Evolutionary conservation across 352 stramenopile species (phyloP).

Genomic region (Phytophthora rubi): DNA sequence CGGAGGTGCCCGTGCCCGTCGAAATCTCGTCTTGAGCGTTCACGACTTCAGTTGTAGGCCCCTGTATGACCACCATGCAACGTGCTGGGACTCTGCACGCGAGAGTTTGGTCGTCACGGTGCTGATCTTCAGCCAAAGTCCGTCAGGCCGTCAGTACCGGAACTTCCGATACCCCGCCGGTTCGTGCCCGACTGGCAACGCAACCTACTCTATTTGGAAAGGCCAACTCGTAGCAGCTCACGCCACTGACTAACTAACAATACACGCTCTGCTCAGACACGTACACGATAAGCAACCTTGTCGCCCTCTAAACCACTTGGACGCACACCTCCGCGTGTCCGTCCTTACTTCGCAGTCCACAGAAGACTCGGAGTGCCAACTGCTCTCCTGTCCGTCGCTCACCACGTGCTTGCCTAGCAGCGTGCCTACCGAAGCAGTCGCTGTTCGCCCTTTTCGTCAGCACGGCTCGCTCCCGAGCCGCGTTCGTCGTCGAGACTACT

Average conservation of each 20-base stretch:
- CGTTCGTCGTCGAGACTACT: background rate
- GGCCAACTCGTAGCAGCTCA: background rate
- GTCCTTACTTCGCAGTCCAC: background rate
- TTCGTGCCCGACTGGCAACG: background rate
- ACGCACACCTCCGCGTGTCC: background rate
- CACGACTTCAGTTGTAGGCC: background rate
- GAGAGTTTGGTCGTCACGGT: background rate
- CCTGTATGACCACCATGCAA: conserved; percentile 4
- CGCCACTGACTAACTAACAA: background rate
- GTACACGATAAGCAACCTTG: background rate
- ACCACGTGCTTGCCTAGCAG: background rate
- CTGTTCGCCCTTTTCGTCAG: background rate
- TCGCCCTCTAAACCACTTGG: background rate
- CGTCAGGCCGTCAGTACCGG: background rate
- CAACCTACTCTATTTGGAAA: background rate
- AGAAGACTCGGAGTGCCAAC: background rate
- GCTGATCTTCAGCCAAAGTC: background rate
- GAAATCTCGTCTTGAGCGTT: background rate
- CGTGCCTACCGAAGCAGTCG: background rate
- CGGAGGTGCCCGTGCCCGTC: background rate
- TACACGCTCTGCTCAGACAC: background rate
- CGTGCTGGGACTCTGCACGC: background rate
- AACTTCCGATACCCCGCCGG: background rate
- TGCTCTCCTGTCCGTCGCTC: background rate
- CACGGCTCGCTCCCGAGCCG: background rate